Base-by-base conservation (phyloP, 2,329 filamentous ascomycete genomes). In the Microascus cirrosus region DNA sequence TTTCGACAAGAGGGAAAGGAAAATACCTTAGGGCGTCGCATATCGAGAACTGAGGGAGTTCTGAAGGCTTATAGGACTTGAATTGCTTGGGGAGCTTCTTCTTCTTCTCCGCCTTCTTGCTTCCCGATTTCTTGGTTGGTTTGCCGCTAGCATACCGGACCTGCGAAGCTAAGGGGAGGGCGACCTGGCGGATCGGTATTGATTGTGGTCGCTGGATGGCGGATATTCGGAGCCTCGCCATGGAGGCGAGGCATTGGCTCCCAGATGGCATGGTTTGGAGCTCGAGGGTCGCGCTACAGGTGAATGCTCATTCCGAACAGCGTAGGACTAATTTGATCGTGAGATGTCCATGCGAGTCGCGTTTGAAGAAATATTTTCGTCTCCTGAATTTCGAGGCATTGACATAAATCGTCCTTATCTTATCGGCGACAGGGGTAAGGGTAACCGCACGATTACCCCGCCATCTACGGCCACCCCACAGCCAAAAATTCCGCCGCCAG, bases 11-110 rank as follows among this genome's bases (percentile, higher is more conserved):
- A 52, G 15, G 20, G 34, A 28, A 2, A 11, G 34, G 34, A 12
- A 22, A 78, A 59, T 74, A 90, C 90, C 92, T 84, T 84, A 99
- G 94, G 18, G 94, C 95, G 76, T 99, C 94, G 63, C 90, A 87
- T 35, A 99, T 78, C 1, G 90, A 83, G 67, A 87, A 96, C 66
- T 89, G 86, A 0, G 73, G 72, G 45, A 74, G 74, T 39, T 90
- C 78, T 51, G 84, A 81, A 62, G 93, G 70, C 62, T 84, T 80
- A 69, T 84, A 91, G 35, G 83, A 80, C 62, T 81, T 83, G 61
- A 81, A 83, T 12, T 81, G 77, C 73, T 89, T 90, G 67, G 83
- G 80, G 56, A 78, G 73, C 65, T 79, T 76, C 71, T 79, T 84
- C 70, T 79, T 81, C 72, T 82, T 82, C 61, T 72, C 70, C 53